Percentiles rank a stretch among this genome's conserved stretches.
phyloP scores from a whole-genome alignment of 225 moss, liverwort and hornwort species.

The Polytrichum formosum region DNA sequence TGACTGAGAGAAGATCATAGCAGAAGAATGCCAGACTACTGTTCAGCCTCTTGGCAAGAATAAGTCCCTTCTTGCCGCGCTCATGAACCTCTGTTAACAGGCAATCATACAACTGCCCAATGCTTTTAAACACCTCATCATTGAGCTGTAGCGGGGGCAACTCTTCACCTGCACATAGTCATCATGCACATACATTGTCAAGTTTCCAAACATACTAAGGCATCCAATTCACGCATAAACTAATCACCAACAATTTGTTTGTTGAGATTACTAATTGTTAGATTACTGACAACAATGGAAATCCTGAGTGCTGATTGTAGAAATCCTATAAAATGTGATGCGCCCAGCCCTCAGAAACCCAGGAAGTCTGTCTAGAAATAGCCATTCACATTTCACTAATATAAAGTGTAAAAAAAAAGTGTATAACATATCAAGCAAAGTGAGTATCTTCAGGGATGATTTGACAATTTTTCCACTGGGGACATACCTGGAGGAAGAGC shows the following conservation, averaged over 20 bases:
- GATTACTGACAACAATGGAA: too few relatives aligned
- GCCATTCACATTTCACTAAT: too few relatives aligned
- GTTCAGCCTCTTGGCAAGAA: conserved; percentile 80
- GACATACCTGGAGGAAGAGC: conserved; percentile 70
- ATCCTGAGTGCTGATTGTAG: too few relatives aligned
- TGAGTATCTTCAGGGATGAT: background rate
- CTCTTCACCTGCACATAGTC: conserved; percentile 71
- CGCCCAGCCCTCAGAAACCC: too few relatives aligned
- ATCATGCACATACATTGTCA: too few relatives aligned
- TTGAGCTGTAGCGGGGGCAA: conserved; percentile 89
- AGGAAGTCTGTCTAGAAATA: too few relatives aligned
- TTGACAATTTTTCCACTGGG: background rate
- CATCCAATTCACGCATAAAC: too few relatives aligned
- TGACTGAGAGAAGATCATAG: conserved; percentile 86
- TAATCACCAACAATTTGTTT: too few relatives aligned
- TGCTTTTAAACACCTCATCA: conserved; percentile 92
- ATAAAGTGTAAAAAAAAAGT: too few relatives aligned
- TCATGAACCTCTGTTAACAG: conserved; percentile 97
- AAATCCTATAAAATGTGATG: too few relatives aligned
- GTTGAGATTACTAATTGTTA: too few relatives aligned
- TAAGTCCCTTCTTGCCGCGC: conserved; percentile 87
- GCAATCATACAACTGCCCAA: conserved; percentile 94
- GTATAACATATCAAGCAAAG: background rate
- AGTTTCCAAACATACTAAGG: too few relatives aligned
- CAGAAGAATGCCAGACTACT: conserved; percentile 94